Evolutionary conservation across 179 eudicot species (phyloP), one percentile per base, ranked within the genome.

Genomic region (Beta corolliflora): DNA sequence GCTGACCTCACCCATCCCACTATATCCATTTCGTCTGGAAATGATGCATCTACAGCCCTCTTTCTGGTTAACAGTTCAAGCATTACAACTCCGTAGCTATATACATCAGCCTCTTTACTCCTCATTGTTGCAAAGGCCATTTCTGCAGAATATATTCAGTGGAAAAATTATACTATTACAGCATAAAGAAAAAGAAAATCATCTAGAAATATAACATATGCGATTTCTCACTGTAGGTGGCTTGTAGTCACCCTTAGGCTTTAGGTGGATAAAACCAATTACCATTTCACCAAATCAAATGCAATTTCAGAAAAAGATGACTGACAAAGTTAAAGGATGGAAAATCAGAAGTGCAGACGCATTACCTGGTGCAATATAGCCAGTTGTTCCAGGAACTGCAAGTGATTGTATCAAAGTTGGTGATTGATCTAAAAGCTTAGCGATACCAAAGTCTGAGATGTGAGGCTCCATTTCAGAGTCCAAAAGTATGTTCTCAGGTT

Each of bases 381-480:
- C 97, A 58, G 88, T 65, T 31, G 94, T 91, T 76, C 97, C 97
- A 75, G 65, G 85, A 73, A 91, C 79, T n/a, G 85, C 73, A 64
- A 63, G 70, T 31, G 91, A 85, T 52, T 83, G 80, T 23, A 71
- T 36, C 15, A 88, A 77, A 80, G 83, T 73, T 63, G 85, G 78
- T 60, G 91, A 85, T 56, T 86, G 89, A 59, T 91, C 93, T 64
- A 93, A 79, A 76, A 93, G 88, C 86, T 93, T 90, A 55, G 94
- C 97, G 56, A 92, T 89, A 74, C 98, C 98, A 53, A 92, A 93
- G 78, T 92, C 98, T n/a, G 94, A 93, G 81, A 93, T 88, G 66
- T 89, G 98, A 84, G 97, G 92, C 82, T 92, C 93, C 88, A 93
- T 72, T 16, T 93, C 90, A 36, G 87, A 84, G 73, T 88, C 92